Conservation (phyloP, 163 green algal genomes). For the Chlamydomonas reinhardtii region DNA sequence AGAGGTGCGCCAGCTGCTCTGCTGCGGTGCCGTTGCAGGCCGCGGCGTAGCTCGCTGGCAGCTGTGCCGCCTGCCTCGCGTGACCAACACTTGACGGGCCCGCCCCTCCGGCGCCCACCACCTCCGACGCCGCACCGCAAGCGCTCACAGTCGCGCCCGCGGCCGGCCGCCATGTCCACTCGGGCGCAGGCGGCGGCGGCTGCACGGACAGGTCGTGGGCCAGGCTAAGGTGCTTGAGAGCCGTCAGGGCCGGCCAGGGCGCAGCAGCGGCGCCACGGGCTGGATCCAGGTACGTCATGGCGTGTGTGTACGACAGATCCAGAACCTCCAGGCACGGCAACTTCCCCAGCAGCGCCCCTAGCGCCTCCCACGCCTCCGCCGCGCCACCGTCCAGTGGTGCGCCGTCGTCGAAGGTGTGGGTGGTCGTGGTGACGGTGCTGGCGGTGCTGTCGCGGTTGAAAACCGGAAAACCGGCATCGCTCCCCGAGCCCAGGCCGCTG, state of each 20-base stretch:
- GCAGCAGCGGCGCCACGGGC: neutral
- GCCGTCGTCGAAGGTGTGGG: too few species aligned
- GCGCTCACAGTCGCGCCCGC: neutral
- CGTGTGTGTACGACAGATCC: slow-evolving; percentile 33
- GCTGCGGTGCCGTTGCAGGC: too few species aligned
- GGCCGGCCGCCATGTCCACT: neutral
- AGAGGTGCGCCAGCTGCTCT: too few species aligned
- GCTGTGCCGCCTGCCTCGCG: neutral
- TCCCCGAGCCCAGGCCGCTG: neutral
- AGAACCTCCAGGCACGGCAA: neutral
- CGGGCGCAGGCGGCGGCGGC: neutral
- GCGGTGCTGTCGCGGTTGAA: neutral
- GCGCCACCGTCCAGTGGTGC: neutral
- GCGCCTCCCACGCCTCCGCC: neutral
- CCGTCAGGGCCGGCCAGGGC: slow-evolving; percentile 28
- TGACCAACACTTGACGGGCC: too few species aligned
- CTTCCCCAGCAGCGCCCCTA: neutral
- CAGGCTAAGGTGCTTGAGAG: neutral
- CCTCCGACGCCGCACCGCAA: too few species aligned
- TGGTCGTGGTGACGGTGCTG: too few species aligned
- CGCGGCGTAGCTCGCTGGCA: neutral
- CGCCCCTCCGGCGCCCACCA: too few species aligned
- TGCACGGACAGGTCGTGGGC: slow-evolving; percentile 32
- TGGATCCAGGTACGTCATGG: slow-evolving; percentile 35
- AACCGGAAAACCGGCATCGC: too few species aligned